Evolutionary conservation across 2,329 filamentous ascomycete species (phyloP), one percentile per base, ranked within the genome.

Genomic region (Cadophora malorum): DNA sequence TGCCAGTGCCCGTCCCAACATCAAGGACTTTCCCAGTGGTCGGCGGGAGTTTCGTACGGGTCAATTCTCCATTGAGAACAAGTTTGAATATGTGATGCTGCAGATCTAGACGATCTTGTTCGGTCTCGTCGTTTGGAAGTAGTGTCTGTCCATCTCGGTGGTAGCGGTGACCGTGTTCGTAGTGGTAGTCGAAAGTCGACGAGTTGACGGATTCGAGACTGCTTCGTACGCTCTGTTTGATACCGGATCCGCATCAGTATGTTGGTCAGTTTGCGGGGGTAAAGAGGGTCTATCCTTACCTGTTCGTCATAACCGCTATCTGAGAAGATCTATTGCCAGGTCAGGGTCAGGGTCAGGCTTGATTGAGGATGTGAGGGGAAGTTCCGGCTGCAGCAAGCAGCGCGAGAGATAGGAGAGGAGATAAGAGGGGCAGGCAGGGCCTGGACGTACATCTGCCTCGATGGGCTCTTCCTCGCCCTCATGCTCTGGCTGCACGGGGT

Each of bases 1-100:
- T 78, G 1, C 80, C 80, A 1, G 79, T 80, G 6, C 80, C 80
- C 1, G 79, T 81, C 23, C 79, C 80, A 23, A 81, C 74, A 63
- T 82, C 80, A 3, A 81, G 75, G 8, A 81, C 68, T 23, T 69
- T 74, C 16, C 75, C 73, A 6, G 72, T 70, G 4, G 72, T 70
- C 1, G 73, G 69, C 19, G 73, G 72, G 2, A 76, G 73, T 31
- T 67, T 69, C 23, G 69, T 69, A n/a, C 67, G 50, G 21, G 61
- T 63, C 23, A 72, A 62, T 23, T 67, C 63, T n/a, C 68, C 66
- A 55, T 63, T 58, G 41, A 70, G 64, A 41, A 66, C 61, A 28
- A 73, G 56, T 31, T 64, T 53, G 53, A 71, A 72, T 45, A 74
- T 59, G 41, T 72, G 69, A 62, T 74, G 70, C 52, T 69, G 67